Percentiles rank a stretch among this genome's conserved stretches.
Evolutionary conservation across 371 early-diverging fungal species (phyloP).

Genomic region (Haplosporangium sp.): DNA sequence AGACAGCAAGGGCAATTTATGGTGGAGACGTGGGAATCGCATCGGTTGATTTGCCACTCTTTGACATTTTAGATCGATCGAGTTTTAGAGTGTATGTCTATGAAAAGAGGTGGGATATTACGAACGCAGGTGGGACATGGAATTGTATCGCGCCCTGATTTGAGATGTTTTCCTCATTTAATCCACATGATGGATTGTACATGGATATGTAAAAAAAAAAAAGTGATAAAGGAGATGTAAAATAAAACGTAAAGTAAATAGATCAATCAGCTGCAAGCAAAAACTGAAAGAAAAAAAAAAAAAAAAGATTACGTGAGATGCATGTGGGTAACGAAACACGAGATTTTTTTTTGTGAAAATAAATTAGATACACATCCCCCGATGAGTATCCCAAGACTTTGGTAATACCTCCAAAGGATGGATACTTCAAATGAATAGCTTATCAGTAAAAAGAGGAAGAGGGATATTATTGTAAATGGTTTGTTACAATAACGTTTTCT

Average conservation of each 20-base stretch:
- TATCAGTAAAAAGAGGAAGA: too few relatives aligned
- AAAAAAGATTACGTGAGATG: neutral
- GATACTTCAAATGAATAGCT: too few relatives aligned
- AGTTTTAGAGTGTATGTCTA: neutral
- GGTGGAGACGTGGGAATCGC: conserved; percentile 14
- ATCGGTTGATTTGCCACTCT: neutral
- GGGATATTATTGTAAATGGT: too few relatives aligned
- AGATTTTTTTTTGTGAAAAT: neutral
- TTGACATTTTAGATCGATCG: neutral
- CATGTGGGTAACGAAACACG: conserved; percentile 5
- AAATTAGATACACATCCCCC: too few relatives aligned
- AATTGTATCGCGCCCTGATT: neutral
- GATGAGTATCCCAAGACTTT: too few relatives aligned
- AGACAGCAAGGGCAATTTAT: conserved; percentile 5
- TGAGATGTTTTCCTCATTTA: neutral
- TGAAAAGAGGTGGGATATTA: neutral
- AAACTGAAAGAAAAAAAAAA: too few relatives aligned
- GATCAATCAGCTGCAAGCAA: too few relatives aligned
- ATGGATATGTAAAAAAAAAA: neutral
- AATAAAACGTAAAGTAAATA: neutral
- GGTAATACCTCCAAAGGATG: too few relatives aligned
- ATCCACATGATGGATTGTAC: conserved; percentile 1
- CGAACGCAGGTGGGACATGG: conserved; percentile 1
- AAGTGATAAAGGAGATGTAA: neutral
- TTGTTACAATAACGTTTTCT: too few relatives aligned